Conservation (phyloP, 2,329 filamentous ascomycete genomes). For the Aspergillus ruber region DNA sequence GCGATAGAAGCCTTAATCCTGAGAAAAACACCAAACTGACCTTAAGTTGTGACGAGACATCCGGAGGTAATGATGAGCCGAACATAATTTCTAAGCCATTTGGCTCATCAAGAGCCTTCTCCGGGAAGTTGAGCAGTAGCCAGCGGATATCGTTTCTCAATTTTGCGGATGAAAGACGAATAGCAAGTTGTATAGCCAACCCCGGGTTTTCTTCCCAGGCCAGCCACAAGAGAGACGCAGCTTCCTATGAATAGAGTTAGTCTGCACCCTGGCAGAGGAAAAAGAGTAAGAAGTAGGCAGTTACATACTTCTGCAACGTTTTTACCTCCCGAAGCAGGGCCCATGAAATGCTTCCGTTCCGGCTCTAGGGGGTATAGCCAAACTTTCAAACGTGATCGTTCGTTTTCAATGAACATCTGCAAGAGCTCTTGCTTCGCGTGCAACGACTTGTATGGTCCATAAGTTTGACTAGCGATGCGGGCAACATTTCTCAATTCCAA, state of each 20-base stretch:
- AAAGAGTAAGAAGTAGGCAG: neutral
- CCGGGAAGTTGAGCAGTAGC: constrained; percentile 73
- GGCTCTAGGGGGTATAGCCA: constrained; percentile 81
- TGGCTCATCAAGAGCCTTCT: constrained; percentile 72
- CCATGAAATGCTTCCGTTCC: constrained; percentile 49
- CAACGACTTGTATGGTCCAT: constrained; percentile 58
- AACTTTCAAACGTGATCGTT: constrained; percentile 74
- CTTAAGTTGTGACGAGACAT: constrained; percentile 80
- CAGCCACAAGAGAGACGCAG: constrained; percentile 63
- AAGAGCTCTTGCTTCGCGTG: constrained; percentile 79
- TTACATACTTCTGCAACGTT: constrained; percentile 33
- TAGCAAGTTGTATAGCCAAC: constrained; percentile 77
- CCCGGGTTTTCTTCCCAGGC: constrained; percentile 83
- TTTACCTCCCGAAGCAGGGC: constrained; percentile 39
- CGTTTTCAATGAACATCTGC: constrained; percentile 71
- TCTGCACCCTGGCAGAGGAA: neutral
- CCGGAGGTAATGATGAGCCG: constrained; percentile 65
- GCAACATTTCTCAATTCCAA: constrained; percentile 59
- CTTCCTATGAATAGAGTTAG: constrained; percentile 37
- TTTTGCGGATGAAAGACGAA: constrained; percentile 69
- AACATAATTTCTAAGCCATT: constrained; percentile 79
- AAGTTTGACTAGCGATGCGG: constrained; percentile 47
- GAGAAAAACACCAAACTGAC: constrained; percentile 35
- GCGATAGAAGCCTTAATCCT: constrained; percentile 1
- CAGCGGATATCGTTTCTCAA: constrained; percentile 70